Percentiles rank a stretch among this genome's conserved stretches.
Conservation (phyloP, 129 eudicot genomes). For the Mikania micrantha region DNA sequence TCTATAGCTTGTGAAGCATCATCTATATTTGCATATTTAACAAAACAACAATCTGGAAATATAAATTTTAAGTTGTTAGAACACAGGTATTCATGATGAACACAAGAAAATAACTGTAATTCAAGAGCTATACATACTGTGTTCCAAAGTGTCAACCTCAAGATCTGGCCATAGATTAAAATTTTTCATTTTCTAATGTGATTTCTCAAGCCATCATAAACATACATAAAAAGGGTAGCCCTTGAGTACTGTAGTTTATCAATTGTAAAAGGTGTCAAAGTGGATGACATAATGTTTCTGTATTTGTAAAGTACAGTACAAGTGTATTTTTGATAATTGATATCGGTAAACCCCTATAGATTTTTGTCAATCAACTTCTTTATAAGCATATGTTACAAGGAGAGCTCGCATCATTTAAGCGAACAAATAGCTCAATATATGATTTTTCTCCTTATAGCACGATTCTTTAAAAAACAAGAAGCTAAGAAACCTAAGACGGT, state of each 20-base stretch:
- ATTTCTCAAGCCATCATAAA: conserved; percentile 1
- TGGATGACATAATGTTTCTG: background rate
- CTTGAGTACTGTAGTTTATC: background rate
- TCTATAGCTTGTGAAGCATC: conserved; percentile 76
- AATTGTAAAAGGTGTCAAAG: background rate
- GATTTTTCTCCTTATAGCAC: background rate
- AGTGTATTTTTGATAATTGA: background rate
- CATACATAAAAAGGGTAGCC: too few species aligned
- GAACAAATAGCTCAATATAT: background rate
- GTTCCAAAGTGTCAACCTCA: background rate
- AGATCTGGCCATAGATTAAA: conserved; percentile 6
- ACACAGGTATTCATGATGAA: background rate
- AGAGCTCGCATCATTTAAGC: background rate
- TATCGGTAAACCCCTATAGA: background rate
- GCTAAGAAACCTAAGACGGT: background rate
- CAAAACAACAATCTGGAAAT: conserved; percentile 72
- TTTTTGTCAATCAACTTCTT: background rate
- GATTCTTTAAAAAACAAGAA: too few species aligned
- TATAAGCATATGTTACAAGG: background rate
- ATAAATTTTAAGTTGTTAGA: background rate
- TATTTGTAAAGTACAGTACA: background rate
- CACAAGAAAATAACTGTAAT: conserved; percentile 2
- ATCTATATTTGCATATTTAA: conserved; percentile 63
- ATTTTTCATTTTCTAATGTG: conserved; percentile 1
- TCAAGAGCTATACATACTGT: background rate